A percentile compares a stretch with the other conserved stretches of the same genome.
These are phyloP conservation scores for Aureobasidium namibiae DNA, from an alignment of 2,329 filamentous ascomycete genomes.

Conservation along the genomic window DNA sequence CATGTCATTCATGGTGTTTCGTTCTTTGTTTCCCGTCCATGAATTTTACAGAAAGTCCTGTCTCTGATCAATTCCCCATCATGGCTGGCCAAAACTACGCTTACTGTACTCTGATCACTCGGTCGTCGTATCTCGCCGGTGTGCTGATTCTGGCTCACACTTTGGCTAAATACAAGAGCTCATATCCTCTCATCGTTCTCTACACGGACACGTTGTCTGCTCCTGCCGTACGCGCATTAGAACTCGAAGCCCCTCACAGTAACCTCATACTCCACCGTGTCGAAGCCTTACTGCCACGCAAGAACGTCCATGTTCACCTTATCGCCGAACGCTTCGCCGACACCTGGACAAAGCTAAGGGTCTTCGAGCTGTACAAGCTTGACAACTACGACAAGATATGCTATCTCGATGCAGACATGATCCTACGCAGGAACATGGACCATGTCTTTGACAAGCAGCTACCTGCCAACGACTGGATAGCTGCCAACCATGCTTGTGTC, in stretches of 20 bases:
- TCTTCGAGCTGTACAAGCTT: constrained; percentile 36
- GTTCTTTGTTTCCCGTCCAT: background rate
- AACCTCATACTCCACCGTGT: constrained; percentile 35
- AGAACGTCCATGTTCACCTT: constrained; percentile 28
- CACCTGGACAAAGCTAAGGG: constrained; percentile 49
- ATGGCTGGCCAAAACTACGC: constrained; percentile 23
- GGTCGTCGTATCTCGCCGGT: constrained; percentile 44
- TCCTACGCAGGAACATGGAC: constrained; percentile 37
- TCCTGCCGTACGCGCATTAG: constrained; percentile 33
- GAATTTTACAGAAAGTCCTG: background rate
- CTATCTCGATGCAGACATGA: constrained; percentile 48
- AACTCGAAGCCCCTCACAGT: constrained; percentile 32
- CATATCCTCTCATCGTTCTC: constrained; percentile 42
- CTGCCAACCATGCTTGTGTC: constrained; percentile 44
- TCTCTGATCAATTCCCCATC: background rate
- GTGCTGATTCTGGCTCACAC: constrained; percentile 44
- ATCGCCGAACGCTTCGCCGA: constrained; percentile 46
- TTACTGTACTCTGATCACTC: constrained; percentile 45
- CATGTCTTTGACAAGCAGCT: constrained; percentile 36
- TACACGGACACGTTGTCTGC: constrained; percentile 38
- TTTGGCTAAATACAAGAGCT: constrained; percentile 36
- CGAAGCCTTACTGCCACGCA: constrained; percentile 33
- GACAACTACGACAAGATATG: constrained; percentile 34
- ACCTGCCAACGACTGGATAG: constrained; percentile 34
- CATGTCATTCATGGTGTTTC: background rate